phyloP scores from a whole-genome alignment of 1,284 basidiomycete species.

The Cutaneotrichosporon curvatum region DNA sequence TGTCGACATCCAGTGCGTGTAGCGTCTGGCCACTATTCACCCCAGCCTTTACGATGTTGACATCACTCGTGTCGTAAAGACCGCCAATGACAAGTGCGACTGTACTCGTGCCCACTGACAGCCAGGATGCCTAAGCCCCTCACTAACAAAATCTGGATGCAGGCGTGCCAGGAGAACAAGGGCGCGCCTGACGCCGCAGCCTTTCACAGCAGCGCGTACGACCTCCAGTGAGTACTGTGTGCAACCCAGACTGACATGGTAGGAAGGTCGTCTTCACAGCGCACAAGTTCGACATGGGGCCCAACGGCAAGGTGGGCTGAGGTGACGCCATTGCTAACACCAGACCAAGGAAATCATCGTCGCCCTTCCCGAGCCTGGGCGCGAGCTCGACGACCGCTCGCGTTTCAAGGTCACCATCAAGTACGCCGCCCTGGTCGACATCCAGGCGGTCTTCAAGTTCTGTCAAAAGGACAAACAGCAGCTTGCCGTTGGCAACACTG shows the following conservation, averaged over 20 bases:
- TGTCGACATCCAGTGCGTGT: conserved; percentile 25
- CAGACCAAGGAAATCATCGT: conserved; percentile 32
- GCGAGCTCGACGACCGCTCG: conserved; percentile 28
- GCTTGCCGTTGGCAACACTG: conserved; percentile 15
- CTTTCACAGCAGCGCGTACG: conserved; percentile 32
- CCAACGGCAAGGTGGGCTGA: conserved; percentile 20
- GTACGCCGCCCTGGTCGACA: conserved; percentile 30
- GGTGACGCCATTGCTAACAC: neutral
- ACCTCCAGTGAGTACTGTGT: conserved; percentile 27
- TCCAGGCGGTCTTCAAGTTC: conserved; percentile 36
- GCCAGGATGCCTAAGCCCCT: conserved; percentile 38
- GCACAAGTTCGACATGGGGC: conserved; percentile 20
- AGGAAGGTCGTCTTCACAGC: conserved; percentile 43
- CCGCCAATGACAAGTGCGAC: conserved; percentile 21
- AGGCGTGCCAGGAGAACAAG: conserved; percentile 19
- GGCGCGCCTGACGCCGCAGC: conserved; percentile 14
- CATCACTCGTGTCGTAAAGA: conserved; percentile 14
- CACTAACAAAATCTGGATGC: conserved; percentile 33
- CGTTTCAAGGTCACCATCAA: conserved; percentile 41
- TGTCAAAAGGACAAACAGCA: conserved; percentile 29
- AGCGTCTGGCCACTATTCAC: neutral
- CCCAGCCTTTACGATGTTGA: conserved; percentile 19
- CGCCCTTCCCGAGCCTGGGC: conserved; percentile 36
- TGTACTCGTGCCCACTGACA: neutral
- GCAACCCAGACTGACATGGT: conserved; percentile 8